Conservation (phyloP, 1,284 basidiomycete species). For the Paramarasmius palmivorus region DNA sequence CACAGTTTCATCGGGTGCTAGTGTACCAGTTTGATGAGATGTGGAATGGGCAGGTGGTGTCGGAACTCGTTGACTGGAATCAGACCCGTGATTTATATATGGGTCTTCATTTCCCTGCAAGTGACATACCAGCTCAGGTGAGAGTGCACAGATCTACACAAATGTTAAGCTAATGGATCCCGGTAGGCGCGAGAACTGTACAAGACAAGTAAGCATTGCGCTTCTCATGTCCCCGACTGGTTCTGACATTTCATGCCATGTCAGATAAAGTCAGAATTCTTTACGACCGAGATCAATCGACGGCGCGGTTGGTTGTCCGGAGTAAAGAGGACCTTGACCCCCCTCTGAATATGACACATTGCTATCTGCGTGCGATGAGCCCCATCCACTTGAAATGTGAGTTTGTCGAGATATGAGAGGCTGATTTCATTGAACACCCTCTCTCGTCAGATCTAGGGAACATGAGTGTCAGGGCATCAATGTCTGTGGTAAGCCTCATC, state of each 20-base stretch:
- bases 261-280: slow-evolving; percentile 80
- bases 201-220: slow-evolving; percentile 39
- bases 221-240: neutral
- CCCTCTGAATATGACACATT: slow-evolving; percentile 89
- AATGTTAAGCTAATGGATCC: neutral
- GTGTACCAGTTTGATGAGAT: slow-evolving; percentile 83
- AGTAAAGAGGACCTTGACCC: slow-evolving; percentile 66
- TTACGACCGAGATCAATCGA: slow-evolving; percentile 78
- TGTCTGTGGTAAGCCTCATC: slow-evolving; percentile 67
- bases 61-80: slow-evolving; percentile 84
- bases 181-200: slow-evolving; percentile 46
- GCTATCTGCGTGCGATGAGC: slow-evolving; percentile 86
- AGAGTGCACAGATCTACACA: slow-evolving; percentile 14
- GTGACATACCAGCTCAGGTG: slow-evolving; percentile 61
- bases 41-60: slow-evolving; percentile 79
- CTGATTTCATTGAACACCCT: slow-evolving; percentile 12
- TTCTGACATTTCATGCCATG: slow-evolving; percentile 4
- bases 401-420: slow-evolving; percentile 20
- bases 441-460: slow-evolving; percentile 63
- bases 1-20: slow-evolving; percentile 85
- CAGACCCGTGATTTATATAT: slow-evolving; percentile 80
- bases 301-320: slow-evolving; percentile 77
- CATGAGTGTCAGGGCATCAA: slow-evolving; percentile 81
- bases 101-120: slow-evolving; percentile 69
- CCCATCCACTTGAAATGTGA: slow-evolving; percentile 86